phyloP scores from a whole-genome alignment of 345 rosid genomes.

The Microcos paniculata region DNA sequence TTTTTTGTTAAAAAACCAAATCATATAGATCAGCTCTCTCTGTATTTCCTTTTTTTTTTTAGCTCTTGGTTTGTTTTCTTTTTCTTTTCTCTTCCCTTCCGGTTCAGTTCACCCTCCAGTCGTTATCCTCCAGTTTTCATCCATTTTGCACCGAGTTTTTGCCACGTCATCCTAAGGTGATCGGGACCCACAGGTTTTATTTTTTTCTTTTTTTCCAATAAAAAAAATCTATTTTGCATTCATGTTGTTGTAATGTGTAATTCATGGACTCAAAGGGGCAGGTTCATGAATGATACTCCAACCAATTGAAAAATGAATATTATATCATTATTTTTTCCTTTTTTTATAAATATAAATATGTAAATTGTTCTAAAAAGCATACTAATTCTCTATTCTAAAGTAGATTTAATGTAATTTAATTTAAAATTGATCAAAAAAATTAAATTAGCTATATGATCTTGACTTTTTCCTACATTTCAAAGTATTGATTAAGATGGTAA shows the following conservation, averaged over 20 bases:
- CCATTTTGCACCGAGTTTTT: constrained; percentile 39
- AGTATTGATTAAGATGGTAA: too few species aligned
- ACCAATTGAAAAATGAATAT: not conserved
- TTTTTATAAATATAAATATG: not conserved
- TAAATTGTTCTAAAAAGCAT: not conserved
- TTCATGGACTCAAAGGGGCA: not conserved
- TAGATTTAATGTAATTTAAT: too few species aligned
- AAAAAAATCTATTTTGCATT: not conserved
- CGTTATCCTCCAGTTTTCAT: constrained; percentile 59
- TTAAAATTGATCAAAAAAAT: too few species aligned
- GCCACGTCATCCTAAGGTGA: constrained; percentile 50
- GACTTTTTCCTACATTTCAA: too few species aligned
- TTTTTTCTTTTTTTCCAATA: not conserved
- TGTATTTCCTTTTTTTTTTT: not conserved
- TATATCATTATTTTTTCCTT: not conserved
- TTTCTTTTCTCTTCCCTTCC: constrained; percentile 2
- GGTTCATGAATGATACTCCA: not conserved
- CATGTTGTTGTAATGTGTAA: too few species aligned
- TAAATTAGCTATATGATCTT: too few species aligned
- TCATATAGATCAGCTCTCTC: constrained; percentile 18
- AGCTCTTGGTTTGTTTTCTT: constrained; percentile 1
- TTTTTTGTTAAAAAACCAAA: constrained; percentile 8
- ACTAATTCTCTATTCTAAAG: too few species aligned
- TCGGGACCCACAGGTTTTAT: constrained; percentile 37
- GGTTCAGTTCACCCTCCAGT: constrained; percentile 43